Evolutionary conservation across 108 stramenopile species (phyloP).

Genomic region (Skeletonema tropicum): DNA sequence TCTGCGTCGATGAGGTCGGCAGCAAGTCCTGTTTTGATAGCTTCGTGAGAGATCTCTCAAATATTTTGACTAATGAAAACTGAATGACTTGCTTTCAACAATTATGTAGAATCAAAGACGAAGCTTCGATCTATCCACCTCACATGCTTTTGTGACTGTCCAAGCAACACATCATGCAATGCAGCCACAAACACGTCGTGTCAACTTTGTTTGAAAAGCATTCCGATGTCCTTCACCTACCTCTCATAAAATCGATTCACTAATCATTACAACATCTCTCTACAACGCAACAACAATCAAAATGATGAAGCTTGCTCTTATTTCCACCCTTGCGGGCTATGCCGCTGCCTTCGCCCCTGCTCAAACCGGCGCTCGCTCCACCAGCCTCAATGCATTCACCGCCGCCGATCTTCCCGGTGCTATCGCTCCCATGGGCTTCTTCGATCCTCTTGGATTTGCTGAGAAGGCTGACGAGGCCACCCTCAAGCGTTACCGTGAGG

Average conservation of each 20-base stretch:
- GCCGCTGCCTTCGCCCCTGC: conserved; percentile 46
- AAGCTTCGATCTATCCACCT: not conserved
- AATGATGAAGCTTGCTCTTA: conserved; percentile 47
- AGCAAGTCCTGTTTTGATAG: not conserved
- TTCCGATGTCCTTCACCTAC: not conserved
- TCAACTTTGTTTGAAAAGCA: not conserved
- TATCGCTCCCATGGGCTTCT: conserved; percentile 61
- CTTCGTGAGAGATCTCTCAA: not conserved
- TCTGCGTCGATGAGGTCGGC: not conserved
- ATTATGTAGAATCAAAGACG: not conserved
- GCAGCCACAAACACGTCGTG: not conserved
- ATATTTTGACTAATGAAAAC: not conserved
- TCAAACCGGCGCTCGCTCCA: conserved; percentile 26
- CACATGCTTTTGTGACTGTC: not conserved
- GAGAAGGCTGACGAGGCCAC: conserved; percentile 69
- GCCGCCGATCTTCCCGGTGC: conserved; percentile 49
- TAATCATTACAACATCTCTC: not conserved
- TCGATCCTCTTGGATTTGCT: conserved; percentile 78
- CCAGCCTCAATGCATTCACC: conserved; percentile 18
- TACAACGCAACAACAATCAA: not conserved
- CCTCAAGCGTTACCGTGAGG: conserved; percentile 81
- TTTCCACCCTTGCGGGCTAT: conserved; percentile 40
- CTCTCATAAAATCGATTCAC: not conserved
- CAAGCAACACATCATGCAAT: no score
- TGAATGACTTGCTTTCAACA: not conserved